Evolutionary conservation across 352 stramenopile species (phyloP).

Genomic region (Pythium periplocum): DNA sequence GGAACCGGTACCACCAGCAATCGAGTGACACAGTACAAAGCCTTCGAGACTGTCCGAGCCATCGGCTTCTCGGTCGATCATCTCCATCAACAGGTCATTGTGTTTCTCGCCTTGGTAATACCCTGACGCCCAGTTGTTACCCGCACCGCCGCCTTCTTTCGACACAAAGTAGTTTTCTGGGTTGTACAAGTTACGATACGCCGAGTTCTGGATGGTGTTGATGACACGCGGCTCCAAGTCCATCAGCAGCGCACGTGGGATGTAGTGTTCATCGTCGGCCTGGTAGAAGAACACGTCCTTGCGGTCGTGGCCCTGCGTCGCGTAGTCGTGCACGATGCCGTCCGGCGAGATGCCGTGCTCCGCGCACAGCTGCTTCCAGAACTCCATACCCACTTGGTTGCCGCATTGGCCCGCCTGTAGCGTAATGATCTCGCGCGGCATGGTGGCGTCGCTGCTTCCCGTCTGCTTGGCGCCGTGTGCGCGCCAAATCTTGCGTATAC

Average conservation of each 20-base stretch:
- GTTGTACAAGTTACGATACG: slow-evolving; percentile 97
- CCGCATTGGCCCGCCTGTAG: slow-evolving; percentile 99
- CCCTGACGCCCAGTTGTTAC: slow-evolving; percentile 92
- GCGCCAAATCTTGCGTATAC: not conserved
- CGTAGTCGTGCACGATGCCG: slow-evolving; percentile 94
- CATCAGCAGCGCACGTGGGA: slow-evolving; percentile 96
- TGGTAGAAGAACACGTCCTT: slow-evolving; percentile 99
- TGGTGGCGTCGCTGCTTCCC: slow-evolving; percentile 21
- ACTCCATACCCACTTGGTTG: slow-evolving; percentile 99
- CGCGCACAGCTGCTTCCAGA: slow-evolving; percentile 99
- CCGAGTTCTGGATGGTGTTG: slow-evolving; percentile 89
- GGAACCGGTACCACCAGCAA: slow-evolving; percentile 97
- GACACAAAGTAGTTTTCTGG: slow-evolving; percentile 98
- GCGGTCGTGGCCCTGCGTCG: slow-evolving; percentile 90
- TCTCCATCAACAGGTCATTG: slow-evolving; percentile 98
- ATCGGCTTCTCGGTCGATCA: slow-evolving; percentile 98
- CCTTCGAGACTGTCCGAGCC: slow-evolving; percentile 94
- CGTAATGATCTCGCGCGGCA: slow-evolving; percentile 99
- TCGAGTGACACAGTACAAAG: slow-evolving; percentile 98
- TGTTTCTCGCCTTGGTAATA: slow-evolving; percentile 91
- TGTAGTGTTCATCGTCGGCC: slow-evolving; percentile 98
- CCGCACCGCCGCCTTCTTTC: slow-evolving; percentile 87
- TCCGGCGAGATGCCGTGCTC: slow-evolving; percentile 98
- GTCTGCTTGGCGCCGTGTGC: not conserved
- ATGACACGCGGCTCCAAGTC: slow-evolving; percentile 96